Evolutionary conservation across 345 rosid species (phyloP).

Genomic region (Sisymbrium irio): DNA sequence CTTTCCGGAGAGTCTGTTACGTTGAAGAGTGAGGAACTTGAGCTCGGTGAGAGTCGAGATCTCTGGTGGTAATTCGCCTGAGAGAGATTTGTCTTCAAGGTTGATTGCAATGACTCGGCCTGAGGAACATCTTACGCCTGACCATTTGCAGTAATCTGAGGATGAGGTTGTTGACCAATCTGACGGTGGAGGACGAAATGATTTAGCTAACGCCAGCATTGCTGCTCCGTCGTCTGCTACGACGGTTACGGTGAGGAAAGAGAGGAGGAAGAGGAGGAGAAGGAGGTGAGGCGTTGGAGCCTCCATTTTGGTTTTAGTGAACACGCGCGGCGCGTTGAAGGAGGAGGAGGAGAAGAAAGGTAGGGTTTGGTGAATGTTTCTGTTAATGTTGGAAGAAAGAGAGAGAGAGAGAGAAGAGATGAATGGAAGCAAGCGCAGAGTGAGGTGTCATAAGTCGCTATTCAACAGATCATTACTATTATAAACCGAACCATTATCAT

Average conservation of each 20-base stretch:
- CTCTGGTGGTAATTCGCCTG: constrained; percentile 50
- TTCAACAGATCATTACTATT: constrained; percentile 20
- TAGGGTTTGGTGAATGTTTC: constrained; percentile 12
- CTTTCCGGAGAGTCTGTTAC: constrained; percentile 51
- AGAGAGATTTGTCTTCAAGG: constrained; percentile 36
- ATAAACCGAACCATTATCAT: constrained; percentile 28
- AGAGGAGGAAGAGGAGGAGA: constrained; percentile 24
- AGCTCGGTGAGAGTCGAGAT: constrained; percentile 61
- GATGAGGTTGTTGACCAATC: constrained; percentile 53
- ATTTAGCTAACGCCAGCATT: constrained; percentile 45
- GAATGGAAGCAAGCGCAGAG: constrained; percentile 24
- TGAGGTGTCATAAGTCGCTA: constrained; percentile 26
- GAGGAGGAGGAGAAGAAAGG: not conserved
- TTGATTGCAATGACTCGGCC: constrained; percentile 45
- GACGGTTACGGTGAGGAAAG: constrained; percentile 14
- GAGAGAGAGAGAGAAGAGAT: not conserved
- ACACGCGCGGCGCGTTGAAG: constrained; percentile 26
- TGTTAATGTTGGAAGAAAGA: constrained; percentile 1
- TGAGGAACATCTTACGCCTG: constrained; percentile 46
- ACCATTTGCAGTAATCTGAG: constrained; percentile 51
- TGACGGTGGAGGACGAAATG: constrained; percentile 49
- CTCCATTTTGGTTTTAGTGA: constrained; percentile 29
- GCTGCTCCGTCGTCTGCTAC: constrained; percentile 58
- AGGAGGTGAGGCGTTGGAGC: constrained; percentile 34
- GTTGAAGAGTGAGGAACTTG: constrained; percentile 41